Evolutionary conservation across 2,329 filamentous ascomycete species (phyloP).

Genomic region (Microcyclospora pomicola): DNA sequence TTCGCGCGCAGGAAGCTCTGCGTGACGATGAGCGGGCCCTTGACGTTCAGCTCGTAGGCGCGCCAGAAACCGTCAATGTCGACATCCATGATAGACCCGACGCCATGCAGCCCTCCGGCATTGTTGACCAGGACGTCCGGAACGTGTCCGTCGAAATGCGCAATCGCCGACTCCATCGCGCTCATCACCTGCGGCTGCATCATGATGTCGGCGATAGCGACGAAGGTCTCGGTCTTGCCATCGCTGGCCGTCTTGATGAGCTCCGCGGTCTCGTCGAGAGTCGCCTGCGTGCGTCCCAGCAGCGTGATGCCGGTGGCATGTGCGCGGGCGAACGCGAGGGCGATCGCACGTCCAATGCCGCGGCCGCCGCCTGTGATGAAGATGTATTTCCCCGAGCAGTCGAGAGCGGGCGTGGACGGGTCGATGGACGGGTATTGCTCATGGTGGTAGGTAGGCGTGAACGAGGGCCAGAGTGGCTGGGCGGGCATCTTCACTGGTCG

Average conservation of each 20-base stretch:
- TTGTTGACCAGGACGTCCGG: slow-evolving; percentile 9
- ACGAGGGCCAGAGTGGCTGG: slow-evolving; percentile 14
- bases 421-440: slow-evolving; percentile 25
- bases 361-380: slow-evolving; percentile 14
- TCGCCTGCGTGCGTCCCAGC: slow-evolving; percentile 8
- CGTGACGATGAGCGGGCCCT: slow-evolving; percentile 4
- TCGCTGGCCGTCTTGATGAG: slow-evolving; percentile 2
- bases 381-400: slow-evolving; percentile 27
- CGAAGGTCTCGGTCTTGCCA: slow-evolving; percentile 5
- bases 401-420: slow-evolving; percentile 28
- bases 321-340: slow-evolving; percentile 8
- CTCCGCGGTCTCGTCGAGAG: slow-evolving; percentile 4
- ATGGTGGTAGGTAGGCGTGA: slow-evolving; percentile 26
- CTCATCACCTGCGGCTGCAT: slow-evolving; percentile 1
- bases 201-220: slow-evolving; percentile 7
- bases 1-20: slow-evolving; percentile 6
- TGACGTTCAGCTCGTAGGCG: slow-evolving; percentile 5
- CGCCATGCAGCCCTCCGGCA: slow-evolving; percentile 4
- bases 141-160: slow-evolving; percentile 1
- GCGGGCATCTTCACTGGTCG: too few relatives aligned
- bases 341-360: slow-evolving; percentile 9
- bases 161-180: slow-evolving; percentile 2
- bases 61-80: slow-evolving; percentile 5
- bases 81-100: slow-evolving; percentile 4
- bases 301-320: slow-evolving; percentile 8